Evolutionary conservation across 495 filamentous ascomycete species (phyloP).

Genomic region (Penicillium argentinense): DNA sequence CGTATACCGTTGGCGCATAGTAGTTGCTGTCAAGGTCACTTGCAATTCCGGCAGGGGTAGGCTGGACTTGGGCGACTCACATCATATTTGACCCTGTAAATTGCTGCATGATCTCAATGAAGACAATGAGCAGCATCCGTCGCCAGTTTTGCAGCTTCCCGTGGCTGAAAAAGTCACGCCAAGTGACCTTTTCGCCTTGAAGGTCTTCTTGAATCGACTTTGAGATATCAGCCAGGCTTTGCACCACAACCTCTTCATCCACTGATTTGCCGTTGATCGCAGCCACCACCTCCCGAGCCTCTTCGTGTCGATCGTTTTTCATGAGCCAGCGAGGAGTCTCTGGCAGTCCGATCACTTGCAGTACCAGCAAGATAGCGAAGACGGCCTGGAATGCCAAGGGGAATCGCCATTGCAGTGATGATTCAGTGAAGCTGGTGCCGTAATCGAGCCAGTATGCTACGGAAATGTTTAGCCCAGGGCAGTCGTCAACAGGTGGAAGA

Average conservation of each 20-base stretch:
- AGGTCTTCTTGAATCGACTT: too few relatives aligned
- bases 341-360: slow-evolving; percentile 62
- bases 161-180: slow-evolving; percentile 34
- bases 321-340: slow-evolving; percentile 60
- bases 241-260: too few relatives aligned
- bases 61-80: too few relatives aligned
- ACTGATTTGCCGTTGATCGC: too few relatives aligned
- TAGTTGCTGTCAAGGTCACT: too few relatives aligned
- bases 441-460: slow-evolving; percentile 58
- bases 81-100: too few relatives aligned
- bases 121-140: slow-evolving; percentile 35
- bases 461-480: too few relatives aligned
- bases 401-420: slow-evolving; percentile 54
- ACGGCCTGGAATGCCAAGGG: slow-evolving; percentile 60
- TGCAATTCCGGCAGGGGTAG: too few relatives aligned
- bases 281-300: slow-evolving; percentile 55
- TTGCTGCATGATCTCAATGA: slow-evolving; percentile 38
- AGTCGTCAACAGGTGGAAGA: too few relatives aligned
- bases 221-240: too few relatives aligned
- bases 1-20: slow-evolving; percentile 47
- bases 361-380: slow-evolving; percentile 54
- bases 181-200: too few relatives aligned
- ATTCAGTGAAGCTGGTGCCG: slow-evolving; percentile 51
- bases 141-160: slow-evolving; percentile 41
- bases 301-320: slow-evolving; percentile 49